phyloP scores from a whole-genome alignment of 2,329 filamentous ascomycete genomes.

The Colletotrichum falcatum region DNA sequence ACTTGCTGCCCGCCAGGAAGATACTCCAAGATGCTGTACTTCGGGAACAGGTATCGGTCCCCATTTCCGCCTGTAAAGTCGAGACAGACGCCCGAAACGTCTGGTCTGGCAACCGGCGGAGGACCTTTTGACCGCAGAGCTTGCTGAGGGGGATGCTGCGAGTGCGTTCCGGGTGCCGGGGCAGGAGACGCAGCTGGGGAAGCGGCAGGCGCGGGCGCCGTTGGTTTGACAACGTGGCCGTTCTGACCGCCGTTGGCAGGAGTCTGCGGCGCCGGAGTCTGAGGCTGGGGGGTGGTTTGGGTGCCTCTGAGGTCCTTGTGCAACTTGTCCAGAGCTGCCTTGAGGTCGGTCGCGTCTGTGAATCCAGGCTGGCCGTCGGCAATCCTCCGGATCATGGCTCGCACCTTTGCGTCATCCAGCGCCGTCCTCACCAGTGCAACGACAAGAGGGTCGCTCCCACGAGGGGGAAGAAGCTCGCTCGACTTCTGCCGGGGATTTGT shows the following conservation, averaged over 20 bases:
- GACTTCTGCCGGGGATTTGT: slow-evolving; percentile 70
- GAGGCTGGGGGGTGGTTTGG: slow-evolving; percentile 44
- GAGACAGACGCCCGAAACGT: slow-evolving; percentile 75
- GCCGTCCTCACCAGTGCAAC: slow-evolving; percentile 69
- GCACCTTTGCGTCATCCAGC: slow-evolving; percentile 63
- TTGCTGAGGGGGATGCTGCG: slow-evolving; percentile 58
- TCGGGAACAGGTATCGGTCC: slow-evolving; percentile 83
- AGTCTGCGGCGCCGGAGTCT: slow-evolving; percentile 47
- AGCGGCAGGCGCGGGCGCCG: slow-evolving; percentile 23
- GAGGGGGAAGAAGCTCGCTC: slow-evolving; percentile 63
- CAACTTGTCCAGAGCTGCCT: slow-evolving; percentile 63
- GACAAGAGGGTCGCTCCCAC: slow-evolving; percentile 66
- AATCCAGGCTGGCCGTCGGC: slow-evolving; percentile 63
- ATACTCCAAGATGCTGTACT: slow-evolving; percentile 81
- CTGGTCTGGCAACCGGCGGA: slow-evolving; percentile 63
- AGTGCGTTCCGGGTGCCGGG: slow-evolving; percentile 24
- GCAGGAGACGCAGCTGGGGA: slow-evolving; percentile 22
- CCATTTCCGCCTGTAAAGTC: slow-evolving; percentile 76
- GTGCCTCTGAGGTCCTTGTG: slow-evolving; percentile 51
- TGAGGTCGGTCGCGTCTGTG: slow-evolving; percentile 66
- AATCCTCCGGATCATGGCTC: slow-evolving; percentile 65
- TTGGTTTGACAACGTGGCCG: slow-evolving; percentile 44
- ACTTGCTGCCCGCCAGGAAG: slow-evolving; percentile 69
- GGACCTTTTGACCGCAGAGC: slow-evolving; percentile 71
- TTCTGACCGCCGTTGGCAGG: slow-evolving; percentile 51